Percentiles rank a stretch among this genome's conserved stretches.
These are phyloP conservation scores for Arthroderma sp. DNA, from an alignment of 2,329 filamentous ascomycete genomes.

Conservation along the genomic window DNA sequence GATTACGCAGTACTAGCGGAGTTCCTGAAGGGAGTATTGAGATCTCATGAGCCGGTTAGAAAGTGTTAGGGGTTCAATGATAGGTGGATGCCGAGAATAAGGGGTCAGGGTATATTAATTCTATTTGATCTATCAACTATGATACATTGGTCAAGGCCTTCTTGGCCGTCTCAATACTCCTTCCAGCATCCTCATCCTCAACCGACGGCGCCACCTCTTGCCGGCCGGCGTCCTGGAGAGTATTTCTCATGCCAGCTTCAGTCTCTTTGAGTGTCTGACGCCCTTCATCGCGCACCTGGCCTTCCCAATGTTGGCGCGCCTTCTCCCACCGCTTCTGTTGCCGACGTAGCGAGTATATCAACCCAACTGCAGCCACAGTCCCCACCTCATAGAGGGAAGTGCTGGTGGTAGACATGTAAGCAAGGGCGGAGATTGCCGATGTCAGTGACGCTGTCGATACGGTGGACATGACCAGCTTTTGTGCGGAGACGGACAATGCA, in stretches of 20 bases:
- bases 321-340: constrained; percentile 48
- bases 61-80: not conserved
- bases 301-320: constrained; percentile 39
- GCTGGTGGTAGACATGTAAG: constrained; percentile 41
- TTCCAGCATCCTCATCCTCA: constrained; percentile 28
- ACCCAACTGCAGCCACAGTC: constrained; percentile 44
- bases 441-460: constrained; percentile 57
- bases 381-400: constrained; percentile 45
- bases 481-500: constrained; percentile 57
- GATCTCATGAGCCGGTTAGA: constrained; percentile 17
- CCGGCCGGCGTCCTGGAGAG: constrained; percentile 34
- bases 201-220: constrained; percentile 23
- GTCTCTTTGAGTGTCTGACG: constrained; percentile 41
- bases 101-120: not conserved
- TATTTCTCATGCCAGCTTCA: constrained; percentile 35
- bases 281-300: constrained; percentile 43
- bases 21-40: constrained; percentile 35
- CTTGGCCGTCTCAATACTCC: constrained; percentile 34
- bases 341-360: constrained; percentile 43
- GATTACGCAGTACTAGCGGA: constrained; percentile 30
- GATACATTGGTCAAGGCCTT: constrained; percentile 31
- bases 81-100: not conserved
- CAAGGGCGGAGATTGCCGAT: constrained; percentile 41
- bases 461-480: constrained; percentile 62
- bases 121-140: constrained; percentile 7